Evolutionary conservation across 805 yeast genomes (phyloP), one percentile per base, ranked within the genome.

Genomic region (Wickerhamomyces silvicola): DNA sequence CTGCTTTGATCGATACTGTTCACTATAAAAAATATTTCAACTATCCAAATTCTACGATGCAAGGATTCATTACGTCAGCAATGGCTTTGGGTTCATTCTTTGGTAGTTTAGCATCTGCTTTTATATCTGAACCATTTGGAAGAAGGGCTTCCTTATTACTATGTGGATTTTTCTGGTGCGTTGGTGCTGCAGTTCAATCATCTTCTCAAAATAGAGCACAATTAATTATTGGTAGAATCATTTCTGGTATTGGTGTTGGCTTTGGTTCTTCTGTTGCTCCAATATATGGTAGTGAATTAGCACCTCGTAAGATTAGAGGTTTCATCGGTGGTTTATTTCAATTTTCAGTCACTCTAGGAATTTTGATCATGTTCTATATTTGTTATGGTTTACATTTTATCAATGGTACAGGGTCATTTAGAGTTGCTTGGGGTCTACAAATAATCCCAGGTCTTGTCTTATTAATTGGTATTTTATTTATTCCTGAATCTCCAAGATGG

Each of bases 401-500:
- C 39, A 50, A 58, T 20, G 67, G 66, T 38, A 59, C 74, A 10
- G 81, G 76, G 7, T 69, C 83, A 12, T 84, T 78, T 63, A 66
- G 90, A 49, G 70, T 83, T 32, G 92, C 92, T 17, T 69, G 82
- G 43, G 87, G 78, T 10, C 46, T 83, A 21, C 88, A 81, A 59
- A 70, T 81, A 45, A 43, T 75, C 6, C 84, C 87, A 79, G 77
- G 85, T n/a, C 37, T 70, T 2, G 54, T 79, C 30, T 61, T 84
- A 34, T 67, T 70, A 32, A 43, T 55, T 24, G 92, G 92, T 28
- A 68, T 83, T 66, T 52, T 75, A 38, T 65, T 77, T 42, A 61
- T 83, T 25, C 88, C 94, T 17, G 94, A 83, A 49, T 68, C 82
- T 26, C 94, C 94, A 23, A 68, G 94, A 48, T 84, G 60, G 58